A percentile compares a stretch with the other conserved stretches of the same genome.
Evolutionary conservation across 495 filamentous ascomycete species (phyloP).

Genomic region (Penicillium flavigenum): DNA sequence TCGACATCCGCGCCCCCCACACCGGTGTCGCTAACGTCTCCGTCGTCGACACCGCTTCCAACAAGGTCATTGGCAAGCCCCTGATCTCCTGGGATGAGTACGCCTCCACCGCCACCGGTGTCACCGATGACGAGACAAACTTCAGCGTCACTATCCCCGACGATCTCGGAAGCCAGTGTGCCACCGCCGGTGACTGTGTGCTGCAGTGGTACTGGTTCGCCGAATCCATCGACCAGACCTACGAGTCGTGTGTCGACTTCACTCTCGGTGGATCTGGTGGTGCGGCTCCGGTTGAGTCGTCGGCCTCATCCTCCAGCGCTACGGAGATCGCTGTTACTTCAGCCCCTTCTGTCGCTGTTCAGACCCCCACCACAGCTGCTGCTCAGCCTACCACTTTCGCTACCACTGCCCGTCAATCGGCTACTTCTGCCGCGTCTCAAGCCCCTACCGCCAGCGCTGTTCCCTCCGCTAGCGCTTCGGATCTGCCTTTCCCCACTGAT

Average conservation of each 20-base stretch:
- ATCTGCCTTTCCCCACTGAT: conserved; percentile 6
- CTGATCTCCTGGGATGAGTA: conserved; percentile 59
- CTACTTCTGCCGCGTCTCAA: neutral
- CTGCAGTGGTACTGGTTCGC: conserved; percentile 74
- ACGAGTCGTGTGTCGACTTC: conserved; percentile 73
- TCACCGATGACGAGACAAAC: conserved; percentile 57
- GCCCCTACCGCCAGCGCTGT: neutral
- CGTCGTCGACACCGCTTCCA: conserved; percentile 61
- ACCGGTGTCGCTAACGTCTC: conserved; percentile 67
- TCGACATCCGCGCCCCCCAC: conserved; percentile 64
- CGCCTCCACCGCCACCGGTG: conserved; percentile 46
- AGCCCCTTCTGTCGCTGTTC: neutral
- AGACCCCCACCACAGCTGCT: neutral
- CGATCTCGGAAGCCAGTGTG: conserved; percentile 54
- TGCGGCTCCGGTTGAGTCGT: conserved; percentile 17
- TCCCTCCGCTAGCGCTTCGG: neutral
- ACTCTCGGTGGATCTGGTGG: conserved; percentile 43
- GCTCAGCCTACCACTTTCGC: conserved; percentile 6
- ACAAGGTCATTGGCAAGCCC: conserved; percentile 55
- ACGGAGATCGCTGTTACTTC: neutral
- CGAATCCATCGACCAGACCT: conserved; percentile 64
- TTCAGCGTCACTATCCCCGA: conserved; percentile 67
- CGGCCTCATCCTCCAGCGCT: neutral
- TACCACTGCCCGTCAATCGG: conserved; percentile 7
- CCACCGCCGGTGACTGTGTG: conserved; percentile 61